Base-by-base conservation (phyloP, 1,284 basidiomycete species). In the Grifola frondosa region DNA sequence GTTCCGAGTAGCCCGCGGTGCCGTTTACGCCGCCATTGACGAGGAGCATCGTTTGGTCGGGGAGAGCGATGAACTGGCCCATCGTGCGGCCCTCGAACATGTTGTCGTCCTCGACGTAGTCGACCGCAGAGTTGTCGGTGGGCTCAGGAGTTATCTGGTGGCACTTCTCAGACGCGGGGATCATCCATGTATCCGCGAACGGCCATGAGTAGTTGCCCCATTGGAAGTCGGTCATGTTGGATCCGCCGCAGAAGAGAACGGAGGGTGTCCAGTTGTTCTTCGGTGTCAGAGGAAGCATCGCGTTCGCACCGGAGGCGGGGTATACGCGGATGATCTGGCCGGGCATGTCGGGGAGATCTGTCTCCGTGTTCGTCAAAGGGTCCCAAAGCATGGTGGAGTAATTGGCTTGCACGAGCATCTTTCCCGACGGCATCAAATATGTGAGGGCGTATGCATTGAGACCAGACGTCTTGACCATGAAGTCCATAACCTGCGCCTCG, bases 271-370 rank as follows among this genome's bases (percentile, higher is more conserved):
- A 97, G 67, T 91, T 86, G 74, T 97, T 96, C 42, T 76, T 83
- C 4, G 91, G 89, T 0, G 90, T 94, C 30, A 97, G 73, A 1
- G 95, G 94, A 6, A 96, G 71, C 91, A 97, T 93, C 40, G 88
- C 89, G 1, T 80, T 82, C 8, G 88, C 94, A 42, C 86, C 94
- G 1, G 92, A 95, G 0, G 90, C 94, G 28, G 95, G 95, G 70
- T 97, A 97, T 23, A 95, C 91, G 44, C 91, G 86, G 31, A 81
- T 76, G 39, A 93, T 81, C 43, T 75, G 61, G 20, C 65, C 65
- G 1, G 84, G 84, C 83, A 86, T 84, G 50, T 72, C 62, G 2
- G 81, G 82, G 3, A 84, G 69, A 5, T 63, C 57, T 0, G 70
- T 82, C 64, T 92, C 88, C 29, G 67, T 55, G 61, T 85, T 86